Evolutionary conservation across 2,329 filamentous ascomycete species (phyloP).

Genomic region (Talaromyces atroroseus): DNA sequence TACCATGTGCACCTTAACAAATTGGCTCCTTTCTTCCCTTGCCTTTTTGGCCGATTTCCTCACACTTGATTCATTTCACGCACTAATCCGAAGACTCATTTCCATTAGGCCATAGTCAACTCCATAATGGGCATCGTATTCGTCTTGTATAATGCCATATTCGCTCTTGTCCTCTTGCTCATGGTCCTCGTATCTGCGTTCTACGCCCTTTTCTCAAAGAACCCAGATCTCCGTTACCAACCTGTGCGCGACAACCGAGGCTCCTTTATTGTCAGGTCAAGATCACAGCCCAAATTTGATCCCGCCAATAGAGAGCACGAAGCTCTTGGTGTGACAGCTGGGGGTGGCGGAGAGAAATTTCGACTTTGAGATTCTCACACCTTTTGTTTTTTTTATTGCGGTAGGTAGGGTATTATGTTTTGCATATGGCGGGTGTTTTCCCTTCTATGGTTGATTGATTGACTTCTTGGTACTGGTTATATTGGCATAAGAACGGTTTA

Average conservation of each 20-base stretch:
- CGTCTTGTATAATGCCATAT: slow-evolving; percentile 80
- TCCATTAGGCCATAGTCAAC: slow-evolving; percentile 61
- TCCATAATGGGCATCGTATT: slow-evolving; percentile 86
- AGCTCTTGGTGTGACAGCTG: slow-evolving; percentile 79
- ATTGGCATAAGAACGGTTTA: not conserved
- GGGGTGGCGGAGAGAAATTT: slow-evolving; percentile 62
- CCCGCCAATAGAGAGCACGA: slow-evolving; percentile 71
- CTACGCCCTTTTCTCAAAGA: slow-evolving; percentile 83
- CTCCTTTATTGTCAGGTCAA: slow-evolving; percentile 75
- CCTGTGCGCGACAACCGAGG: slow-evolving; percentile 94
- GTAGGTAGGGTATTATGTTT: not conserved
- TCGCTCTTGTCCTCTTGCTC: slow-evolving; percentile 74
- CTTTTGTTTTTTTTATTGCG: not conserved
- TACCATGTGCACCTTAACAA: slow-evolving; percentile 14
- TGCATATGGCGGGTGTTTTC: not conserved
- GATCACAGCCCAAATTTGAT: slow-evolving; percentile 72
- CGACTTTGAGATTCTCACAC: not conserved
- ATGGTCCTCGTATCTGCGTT: slow-evolving; percentile 72
- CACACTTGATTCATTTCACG: not conserved
- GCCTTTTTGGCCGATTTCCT: not conserved
- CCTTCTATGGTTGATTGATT: not conserved
- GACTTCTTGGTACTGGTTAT: not conserved
- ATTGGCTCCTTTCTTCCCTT: not conserved
- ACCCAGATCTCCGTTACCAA: slow-evolving; percentile 90
- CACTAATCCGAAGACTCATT: not conserved